phyloP scores from a whole-genome alignment of 2,329 filamentous ascomycete genomes.

The Ophiostoma triangulosporum region DNA sequence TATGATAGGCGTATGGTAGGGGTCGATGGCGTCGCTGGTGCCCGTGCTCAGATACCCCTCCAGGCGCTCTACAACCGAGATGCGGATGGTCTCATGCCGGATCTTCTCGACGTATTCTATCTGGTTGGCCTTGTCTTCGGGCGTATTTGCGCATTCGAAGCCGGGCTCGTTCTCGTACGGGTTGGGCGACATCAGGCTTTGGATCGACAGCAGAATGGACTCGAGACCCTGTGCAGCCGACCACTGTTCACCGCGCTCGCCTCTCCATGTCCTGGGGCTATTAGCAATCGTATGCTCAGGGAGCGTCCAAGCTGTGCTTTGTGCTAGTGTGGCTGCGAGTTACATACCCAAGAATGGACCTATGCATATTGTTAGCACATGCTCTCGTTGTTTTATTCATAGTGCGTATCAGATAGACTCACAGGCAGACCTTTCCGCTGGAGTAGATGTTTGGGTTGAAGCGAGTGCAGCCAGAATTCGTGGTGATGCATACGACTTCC shows the following conservation, averaged over 20 bases:
- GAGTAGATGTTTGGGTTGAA: constrained; percentile 98
- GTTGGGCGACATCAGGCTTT: constrained; percentile 87
- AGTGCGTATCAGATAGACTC: too few species aligned
- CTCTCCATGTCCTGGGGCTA: constrained; percentile 67
- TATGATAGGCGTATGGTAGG: background rate
- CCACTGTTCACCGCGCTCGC: constrained; percentile 86
- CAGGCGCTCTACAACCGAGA: constrained; percentile 73
- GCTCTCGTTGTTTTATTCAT: too few species aligned
- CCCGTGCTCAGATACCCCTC: constrained; percentile 51
- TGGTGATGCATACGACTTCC: constrained; percentile 57
- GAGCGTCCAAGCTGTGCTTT: too few species aligned
- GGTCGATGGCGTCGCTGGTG: background rate
- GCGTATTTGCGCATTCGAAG: constrained; percentile 61
- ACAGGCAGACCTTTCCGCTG: constrained; percentile 83
- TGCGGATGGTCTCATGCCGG: constrained; percentile 73
- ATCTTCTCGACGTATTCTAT: constrained; percentile 77
- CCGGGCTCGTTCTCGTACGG: constrained; percentile 96
- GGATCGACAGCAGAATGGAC: constrained; percentile 87
- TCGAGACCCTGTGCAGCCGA: constrained; percentile 91
- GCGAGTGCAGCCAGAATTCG: constrained; percentile 72
- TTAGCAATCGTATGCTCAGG: background rate
- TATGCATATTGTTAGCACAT: constrained; percentile 20
- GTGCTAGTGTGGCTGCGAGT: background rate
- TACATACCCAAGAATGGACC: constrained; percentile 70
- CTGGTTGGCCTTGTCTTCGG: constrained; percentile 52